Conservation (phyloP, 768 basidiomycete genomes). For the Auriscalpium vulgare region DNA sequence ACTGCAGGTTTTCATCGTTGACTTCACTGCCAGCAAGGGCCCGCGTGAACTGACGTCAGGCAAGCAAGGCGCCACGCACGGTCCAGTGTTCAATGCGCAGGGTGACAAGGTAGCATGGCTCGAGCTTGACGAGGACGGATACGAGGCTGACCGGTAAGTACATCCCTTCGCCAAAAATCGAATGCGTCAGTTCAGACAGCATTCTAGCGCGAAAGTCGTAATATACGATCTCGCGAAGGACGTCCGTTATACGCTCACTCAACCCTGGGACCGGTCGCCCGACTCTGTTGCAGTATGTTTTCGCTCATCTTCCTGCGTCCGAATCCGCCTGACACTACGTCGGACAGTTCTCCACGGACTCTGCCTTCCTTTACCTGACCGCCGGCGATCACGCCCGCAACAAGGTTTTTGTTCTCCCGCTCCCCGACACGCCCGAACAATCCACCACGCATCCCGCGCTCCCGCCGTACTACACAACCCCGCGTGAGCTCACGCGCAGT, state of each 20-base stretch:
- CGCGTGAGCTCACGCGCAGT: conserved; percentile 49
- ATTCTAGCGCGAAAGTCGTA: conserved; percentile 59
- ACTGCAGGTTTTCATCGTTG: conserved; percentile 60
- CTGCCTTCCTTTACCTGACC: conserved; percentile 59
- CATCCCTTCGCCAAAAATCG: not conserved
- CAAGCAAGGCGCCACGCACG: conserved; percentile 73
- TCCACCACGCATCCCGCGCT: conserved; percentile 47
- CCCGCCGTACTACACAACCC: conserved; percentile 36
- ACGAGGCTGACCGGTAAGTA: conserved; percentile 73
- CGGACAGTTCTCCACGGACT: conserved; percentile 65
- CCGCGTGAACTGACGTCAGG: conserved; percentile 74
- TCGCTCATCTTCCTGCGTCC: not conserved
- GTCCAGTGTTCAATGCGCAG: conserved; percentile 57
- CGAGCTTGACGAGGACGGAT: conserved; percentile 80
- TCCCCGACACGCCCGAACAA: conserved; percentile 52
- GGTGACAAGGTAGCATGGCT: conserved; percentile 81
- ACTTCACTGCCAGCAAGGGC: conserved; percentile 39
- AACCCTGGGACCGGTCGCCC: conserved; percentile 82
- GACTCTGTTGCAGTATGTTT: conserved; percentile 46
- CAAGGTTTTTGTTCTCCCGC: conserved; percentile 63
- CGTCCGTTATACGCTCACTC: conserved; percentile 67
- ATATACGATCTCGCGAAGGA: conserved; percentile 65
- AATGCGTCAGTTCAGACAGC: too few species aligned
- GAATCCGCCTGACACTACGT: not conserved
- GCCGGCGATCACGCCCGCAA: conserved; percentile 72